A percentile compares a stretch with the other conserved stretches of the same genome.
Conservation (phyloP, 2,329 filamentous ascomycete genomes). For the Trichophyton simii region DNA sequence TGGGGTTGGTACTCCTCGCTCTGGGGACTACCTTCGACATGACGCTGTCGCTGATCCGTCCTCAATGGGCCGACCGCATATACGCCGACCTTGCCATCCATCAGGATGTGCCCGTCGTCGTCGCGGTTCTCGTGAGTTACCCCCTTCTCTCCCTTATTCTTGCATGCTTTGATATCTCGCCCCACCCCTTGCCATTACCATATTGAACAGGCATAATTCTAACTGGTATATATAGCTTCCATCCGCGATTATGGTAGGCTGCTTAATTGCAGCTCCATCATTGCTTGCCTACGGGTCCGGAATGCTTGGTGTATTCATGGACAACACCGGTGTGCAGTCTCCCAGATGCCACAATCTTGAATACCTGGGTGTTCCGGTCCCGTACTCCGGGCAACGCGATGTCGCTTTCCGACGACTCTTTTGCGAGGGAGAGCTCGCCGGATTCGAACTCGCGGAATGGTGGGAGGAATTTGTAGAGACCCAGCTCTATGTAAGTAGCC, state of each 20-base stretch:
- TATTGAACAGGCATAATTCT: neutral
- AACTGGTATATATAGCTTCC: neutral
- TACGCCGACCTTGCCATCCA: neutral
- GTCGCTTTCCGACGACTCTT: constrained; percentile 5
- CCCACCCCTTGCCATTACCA: neutral
- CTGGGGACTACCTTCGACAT: neutral
- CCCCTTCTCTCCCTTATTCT: neutral
- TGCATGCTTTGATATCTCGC: neutral
- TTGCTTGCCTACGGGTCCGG: constrained; percentile 8
- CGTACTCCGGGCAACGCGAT: neutral
- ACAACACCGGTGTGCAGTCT: neutral
- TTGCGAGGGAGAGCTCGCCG: constrained; percentile 8
- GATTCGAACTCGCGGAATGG: constrained; percentile 3
- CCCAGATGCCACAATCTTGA: neutral
- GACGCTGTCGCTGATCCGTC: neutral
- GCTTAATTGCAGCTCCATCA: neutral
- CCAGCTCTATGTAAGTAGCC: constrained; percentile 7
- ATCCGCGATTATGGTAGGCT: neutral
- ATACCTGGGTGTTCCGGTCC: neutral
- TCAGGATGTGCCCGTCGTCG: neutral
- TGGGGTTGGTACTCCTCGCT: constrained; percentile 2
- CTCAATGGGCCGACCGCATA: neutral
- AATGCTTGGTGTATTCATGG: constrained; percentile 6
- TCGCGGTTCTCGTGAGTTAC: neutral
- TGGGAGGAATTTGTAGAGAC: neutral